Base-by-base conservation (phyloP, 805 yeast species). In the Torulaspora microellipsoides region DNA sequence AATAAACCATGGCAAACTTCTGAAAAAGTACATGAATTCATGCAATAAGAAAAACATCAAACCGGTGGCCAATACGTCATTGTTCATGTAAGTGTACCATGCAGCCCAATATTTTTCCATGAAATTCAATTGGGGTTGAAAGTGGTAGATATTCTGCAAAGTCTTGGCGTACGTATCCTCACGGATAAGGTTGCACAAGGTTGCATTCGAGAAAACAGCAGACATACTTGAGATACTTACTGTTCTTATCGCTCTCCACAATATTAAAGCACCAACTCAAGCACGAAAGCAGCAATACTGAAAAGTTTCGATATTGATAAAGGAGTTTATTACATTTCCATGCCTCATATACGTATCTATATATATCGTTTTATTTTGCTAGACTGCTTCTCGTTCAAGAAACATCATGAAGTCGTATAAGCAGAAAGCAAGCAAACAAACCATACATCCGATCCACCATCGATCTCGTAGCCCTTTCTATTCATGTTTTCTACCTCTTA, bases 41-140 rank as follows among this genome's bases (percentile, higher is more conserved):
- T 91, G 99, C 43, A 87, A 70, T 32, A 75, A 58, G 64, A 91
- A 87, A 60, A 89, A 82, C 65, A 91, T 68, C 36, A 89, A 65
- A 4, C 98, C 99, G 1, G 98, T 91, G 40, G 98, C 96, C 49
- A 91, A 73, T 28, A 85, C 73, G 66, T 91, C 99, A 65, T 91
- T 91, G 55, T 80, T 76, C 76, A 89, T 77, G 68, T 80, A 89
- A 46, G 79, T 71, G 70, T 89, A 91, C 80, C 86, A 91, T 15
- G 88, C 70, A 10, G 95, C 95, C 99, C 99, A 91, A 45, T 79
- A 60, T 51, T 75, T 76, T 65, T 91, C 97, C 34, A 81, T 33
- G 17, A 69, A 41, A 56, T 68, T 76, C 48, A 80, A 65, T 13
- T 75, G 73, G 3, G 69, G 66, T 54, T 73, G 75, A 15, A 64